Evolutionary conservation across 1,284 basidiomycete genomes (phyloP).

Genomic region (Cryptococcus jaspeensis): DNA sequence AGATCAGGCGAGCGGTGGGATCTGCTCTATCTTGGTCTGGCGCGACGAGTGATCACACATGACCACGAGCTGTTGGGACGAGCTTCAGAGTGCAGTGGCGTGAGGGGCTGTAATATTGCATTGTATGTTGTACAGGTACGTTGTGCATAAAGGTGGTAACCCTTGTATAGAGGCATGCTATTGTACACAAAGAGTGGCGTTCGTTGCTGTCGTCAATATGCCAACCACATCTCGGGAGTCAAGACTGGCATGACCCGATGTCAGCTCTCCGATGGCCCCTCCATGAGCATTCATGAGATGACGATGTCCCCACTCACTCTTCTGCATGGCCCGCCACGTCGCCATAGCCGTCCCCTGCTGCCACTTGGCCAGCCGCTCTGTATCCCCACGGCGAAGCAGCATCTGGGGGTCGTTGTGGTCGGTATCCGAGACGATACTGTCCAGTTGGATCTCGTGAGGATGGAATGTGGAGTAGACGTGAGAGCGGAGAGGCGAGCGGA

Average conservation of each 20-base stretch:
- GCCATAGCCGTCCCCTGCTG: slow-evolving; percentile 25
- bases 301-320: slow-evolving; percentile 23
- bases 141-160: no score
- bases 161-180: no score
- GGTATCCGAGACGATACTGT: slow-evolving; percentile 22
- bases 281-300: neutral
- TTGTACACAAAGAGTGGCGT: neutral
- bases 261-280: neutral
- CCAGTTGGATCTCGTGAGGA: slow-evolving; percentile 31
- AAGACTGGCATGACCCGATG: slow-evolving; percentile 27
- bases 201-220: slow-evolving; percentile 20
- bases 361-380: slow-evolving; percentile 18
- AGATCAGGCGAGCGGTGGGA: slow-evolving; percentile 67
- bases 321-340: slow-evolving; percentile 36
- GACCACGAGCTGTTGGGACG: neutral
- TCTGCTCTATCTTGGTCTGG: slow-evolving; percentile 42
- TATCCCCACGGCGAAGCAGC: slow-evolving; percentile 17
- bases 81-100: no score
- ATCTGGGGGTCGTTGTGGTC: slow-evolving; percentile 20
- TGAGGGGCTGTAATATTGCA: neutral
- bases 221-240: slow-evolving; percentile 38
- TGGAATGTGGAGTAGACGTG: slow-evolving; percentile 37
- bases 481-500: slow-evolving; percentile 33
- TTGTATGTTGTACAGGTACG: neutral
- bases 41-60: slow-evolving; percentile 4